Percentiles rank a stretch among this genome's conserved stretches.
Conservation (phyloP, 371 early-diverging fungal genomes). For the Dinochytrium kinnereticum region DNA sequence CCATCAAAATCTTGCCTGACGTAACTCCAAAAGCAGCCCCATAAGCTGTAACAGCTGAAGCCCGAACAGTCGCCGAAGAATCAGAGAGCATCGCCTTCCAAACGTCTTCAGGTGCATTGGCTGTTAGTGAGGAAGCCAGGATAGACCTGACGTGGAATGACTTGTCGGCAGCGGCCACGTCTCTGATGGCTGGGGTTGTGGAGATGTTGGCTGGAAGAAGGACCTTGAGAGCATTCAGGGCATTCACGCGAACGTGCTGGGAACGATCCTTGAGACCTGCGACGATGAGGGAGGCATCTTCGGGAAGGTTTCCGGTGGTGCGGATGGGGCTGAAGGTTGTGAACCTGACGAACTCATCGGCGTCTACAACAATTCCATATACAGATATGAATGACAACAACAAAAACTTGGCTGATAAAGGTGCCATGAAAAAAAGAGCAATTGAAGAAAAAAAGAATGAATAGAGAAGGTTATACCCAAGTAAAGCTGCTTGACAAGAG, state of each 20-base stretch:
- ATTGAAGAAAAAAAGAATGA: not conserved
- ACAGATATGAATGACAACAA: too few relatives aligned
- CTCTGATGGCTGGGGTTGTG: not conserved
- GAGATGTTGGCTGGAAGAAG: not conserved
- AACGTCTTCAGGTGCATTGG: not conserved
- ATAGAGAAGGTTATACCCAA: not conserved
- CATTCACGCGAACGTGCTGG: slow-evolving; percentile 1
- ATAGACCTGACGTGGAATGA: slow-evolving; percentile 7
- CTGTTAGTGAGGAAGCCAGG: not conserved
- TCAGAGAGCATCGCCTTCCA: not conserved
- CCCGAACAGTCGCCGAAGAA: not conserved
- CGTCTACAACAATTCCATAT: not conserved
- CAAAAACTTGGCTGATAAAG: too few relatives aligned
- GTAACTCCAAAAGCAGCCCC: not conserved
- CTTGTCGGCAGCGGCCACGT: not conserved
- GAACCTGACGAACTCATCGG: slow-evolving; percentile 12
- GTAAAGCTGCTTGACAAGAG: not conserved
- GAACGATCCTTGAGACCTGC: not conserved
- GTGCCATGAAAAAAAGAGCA: not conserved
- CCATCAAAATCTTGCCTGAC: not conserved
- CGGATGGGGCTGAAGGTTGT: not conserved
- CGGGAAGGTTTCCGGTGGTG: not conserved
- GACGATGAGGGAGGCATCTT: not conserved
- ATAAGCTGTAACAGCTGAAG: not conserved
- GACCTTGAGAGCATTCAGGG: not conserved